Base-by-base conservation (phyloP, 1,284 basidiomycete species). In the Rhodotorula sp. region DNA sequence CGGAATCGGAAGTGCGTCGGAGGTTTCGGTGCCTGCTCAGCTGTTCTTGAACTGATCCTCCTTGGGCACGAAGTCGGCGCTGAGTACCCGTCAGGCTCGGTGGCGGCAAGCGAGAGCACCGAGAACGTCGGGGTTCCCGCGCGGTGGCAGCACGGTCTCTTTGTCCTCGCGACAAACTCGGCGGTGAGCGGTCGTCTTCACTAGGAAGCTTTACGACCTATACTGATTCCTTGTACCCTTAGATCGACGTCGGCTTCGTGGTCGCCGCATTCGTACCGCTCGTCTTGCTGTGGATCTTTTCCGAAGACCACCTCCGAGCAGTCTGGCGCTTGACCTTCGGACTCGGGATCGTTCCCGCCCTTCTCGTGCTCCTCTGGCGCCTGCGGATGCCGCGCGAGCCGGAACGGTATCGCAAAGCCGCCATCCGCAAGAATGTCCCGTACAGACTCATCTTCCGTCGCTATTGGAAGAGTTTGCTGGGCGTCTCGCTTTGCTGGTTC, bases 301-400 rank as follows among this genome's bases (percentile, higher is more conserved):
- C 92, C 51, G 82, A 88, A 68, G 81, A 91, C 74, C 92, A 94
- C 79, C 87, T 95, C 46, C 87, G 90, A 34, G 89, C 89, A 7
- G 90, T 92, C 7, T 96, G 92, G 94, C 89, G 95, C 66, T 81
- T 93, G 52, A 91, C 92, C 6, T 86, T 97, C 46, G 93, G 92
- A n/a, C 85, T 97, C 18, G 95, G 94, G 58, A 84, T 90, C 56
- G 81, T 97, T 64, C 92, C 93, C 34, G 93, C 94, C 7, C 77
- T 89, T 12, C 84, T 87, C 3, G 90, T 96, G 56, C 87, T 96
- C 79, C 79, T 93, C 66, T 97, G 93, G 91, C 92, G 95, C 75
- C 79, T 92, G 69, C 86, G 85, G 70, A 95, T 97, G 90, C 51
- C 66, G 1, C 84, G 87, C 47, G 92, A 97, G 76, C 90, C 92